Conservation (phyloP, 352 stramenopile species). For the Thalassiosira mediterranea region DNA sequence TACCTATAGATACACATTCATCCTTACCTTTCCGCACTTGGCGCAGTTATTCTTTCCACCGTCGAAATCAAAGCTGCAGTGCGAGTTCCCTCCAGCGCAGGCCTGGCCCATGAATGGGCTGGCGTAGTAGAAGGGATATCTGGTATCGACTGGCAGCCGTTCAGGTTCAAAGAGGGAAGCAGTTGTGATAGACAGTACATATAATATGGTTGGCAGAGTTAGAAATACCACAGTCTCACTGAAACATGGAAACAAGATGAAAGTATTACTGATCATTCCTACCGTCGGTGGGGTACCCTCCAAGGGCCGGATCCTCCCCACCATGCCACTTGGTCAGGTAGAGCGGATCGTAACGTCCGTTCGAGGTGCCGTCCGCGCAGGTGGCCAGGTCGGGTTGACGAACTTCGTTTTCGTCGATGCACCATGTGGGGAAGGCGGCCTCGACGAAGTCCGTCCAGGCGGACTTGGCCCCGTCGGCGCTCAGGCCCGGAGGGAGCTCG, state of each 20-base stretch:
- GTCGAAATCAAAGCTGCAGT: too few species aligned
- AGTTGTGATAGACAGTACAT: too few species aligned
- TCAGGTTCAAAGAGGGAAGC: too few species aligned
- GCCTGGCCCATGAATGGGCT: background rate
- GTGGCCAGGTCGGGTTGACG: background rate
- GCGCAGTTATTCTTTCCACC: too few species aligned
- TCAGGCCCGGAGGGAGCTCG: too few species aligned
- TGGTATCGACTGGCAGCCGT: too few species aligned
- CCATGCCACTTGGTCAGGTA: background rate
- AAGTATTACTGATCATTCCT: too few species aligned
- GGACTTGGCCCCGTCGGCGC: too few species aligned
- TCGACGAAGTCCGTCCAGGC: background rate
- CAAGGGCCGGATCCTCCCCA: background rate
- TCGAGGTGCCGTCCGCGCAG: background rate
- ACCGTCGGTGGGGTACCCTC: background rate
- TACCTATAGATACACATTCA: background rate
- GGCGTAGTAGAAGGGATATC: conserved; percentile 2
- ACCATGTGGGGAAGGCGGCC: background rate
- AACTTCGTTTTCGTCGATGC: background rate
- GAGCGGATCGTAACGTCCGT: background rate
- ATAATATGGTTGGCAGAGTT: too few species aligned
- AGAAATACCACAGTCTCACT: too few species aligned
- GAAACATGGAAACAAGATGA: too few species aligned
- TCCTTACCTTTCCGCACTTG: too few species aligned
- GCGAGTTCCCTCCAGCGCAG: background rate